phyloP scores from a whole-genome alignment of 192 early-diverging fungal species.

The Podila verticillata region DNA sequence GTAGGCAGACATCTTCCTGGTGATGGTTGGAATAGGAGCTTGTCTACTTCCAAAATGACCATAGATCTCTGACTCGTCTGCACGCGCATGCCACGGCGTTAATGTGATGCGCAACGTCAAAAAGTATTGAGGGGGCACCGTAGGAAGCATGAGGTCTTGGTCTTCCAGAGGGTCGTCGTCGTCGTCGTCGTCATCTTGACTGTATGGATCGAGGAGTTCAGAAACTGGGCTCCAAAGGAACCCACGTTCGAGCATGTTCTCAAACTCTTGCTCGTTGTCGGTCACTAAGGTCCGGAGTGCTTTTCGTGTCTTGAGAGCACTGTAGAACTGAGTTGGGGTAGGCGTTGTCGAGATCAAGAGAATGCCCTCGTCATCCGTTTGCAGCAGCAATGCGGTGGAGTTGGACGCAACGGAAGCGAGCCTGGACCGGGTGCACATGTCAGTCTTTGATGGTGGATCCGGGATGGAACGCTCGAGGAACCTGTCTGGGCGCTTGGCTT shows the following conservation, averaged over 20 bases:
- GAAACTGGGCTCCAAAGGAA: slow-evolving; percentile 25
- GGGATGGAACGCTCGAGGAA: not conserved
- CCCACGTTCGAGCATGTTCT: slow-evolving; percentile 50
- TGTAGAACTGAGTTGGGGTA: slow-evolving; percentile 40
- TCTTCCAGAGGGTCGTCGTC: not conserved
- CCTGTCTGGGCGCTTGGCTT: not conserved
- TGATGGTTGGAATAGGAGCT: not conserved
- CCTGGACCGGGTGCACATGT: not conserved
- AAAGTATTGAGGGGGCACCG: slow-evolving; percentile 9
- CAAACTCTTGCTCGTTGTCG: slow-evolving; percentile 13
- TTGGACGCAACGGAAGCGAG: not conserved
- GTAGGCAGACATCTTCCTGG: not conserved
- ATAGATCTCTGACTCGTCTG: slow-evolving; percentile 52
- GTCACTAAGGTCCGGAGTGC: slow-evolving; percentile 19
- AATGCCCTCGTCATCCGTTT: not conserved
- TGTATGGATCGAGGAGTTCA: slow-evolving; percentile 3
- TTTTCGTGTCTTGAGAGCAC: slow-evolving; percentile 12
- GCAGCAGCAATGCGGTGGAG: too few species aligned
- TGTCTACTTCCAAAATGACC: not conserved
- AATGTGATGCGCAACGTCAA: slow-evolving; percentile 47
- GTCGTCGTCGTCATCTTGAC: not conserved
- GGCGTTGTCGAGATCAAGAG: slow-evolving; percentile 20
- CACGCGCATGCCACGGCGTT: slow-evolving; percentile 53
- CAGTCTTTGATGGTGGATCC: not conserved
- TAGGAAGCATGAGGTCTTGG: not conserved